These are phyloP conservation scores for Hypoxylon fuscum DNA, from an alignment of 495 filamentous ascomycete genomes.

Conservation along the genomic window DNA sequence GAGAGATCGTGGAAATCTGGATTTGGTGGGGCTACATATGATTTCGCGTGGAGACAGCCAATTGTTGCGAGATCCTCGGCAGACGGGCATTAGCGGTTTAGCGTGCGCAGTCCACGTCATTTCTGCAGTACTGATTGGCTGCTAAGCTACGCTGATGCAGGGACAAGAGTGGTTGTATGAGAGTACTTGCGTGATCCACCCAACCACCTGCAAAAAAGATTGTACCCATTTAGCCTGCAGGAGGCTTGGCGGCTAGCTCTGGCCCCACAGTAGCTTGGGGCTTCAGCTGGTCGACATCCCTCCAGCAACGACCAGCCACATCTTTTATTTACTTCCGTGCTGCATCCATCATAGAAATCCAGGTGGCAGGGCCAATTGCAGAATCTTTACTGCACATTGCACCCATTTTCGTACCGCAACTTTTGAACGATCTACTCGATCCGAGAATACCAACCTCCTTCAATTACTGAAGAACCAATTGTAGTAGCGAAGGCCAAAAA, in stretches of 20 bases:
- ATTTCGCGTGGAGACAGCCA: constrained; percentile 10
- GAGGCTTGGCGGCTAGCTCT: constrained; percentile 27
- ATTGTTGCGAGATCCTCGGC: constrained; percentile 15
- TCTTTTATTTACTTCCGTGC: constrained; percentile 47
- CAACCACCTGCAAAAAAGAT: constrained; percentile 20
- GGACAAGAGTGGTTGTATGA: constrained; percentile 6
- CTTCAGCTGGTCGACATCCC: constrained; percentile 29
- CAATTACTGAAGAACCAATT: constrained; percentile 18
- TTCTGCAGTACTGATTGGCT: constrained; percentile 20
- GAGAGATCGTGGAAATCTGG: too few relatives aligned
- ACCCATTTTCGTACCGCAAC: constrained; percentile 16
- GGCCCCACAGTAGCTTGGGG: constrained; percentile 17
- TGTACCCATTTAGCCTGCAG: constrained; percentile 22
- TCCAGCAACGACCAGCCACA: constrained; percentile 48
- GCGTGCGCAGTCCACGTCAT: constrained; percentile 34
- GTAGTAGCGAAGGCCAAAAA: constrained; percentile 38
- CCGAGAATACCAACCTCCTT: constrained; percentile 32
- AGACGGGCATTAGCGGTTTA: constrained; percentile 13
- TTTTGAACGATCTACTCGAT: constrained; percentile 21
- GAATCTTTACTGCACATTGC: constrained; percentile 24
- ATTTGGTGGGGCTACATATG: too few relatives aligned
- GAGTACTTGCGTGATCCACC: constrained; percentile 10
- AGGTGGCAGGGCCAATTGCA: constrained; percentile 40
- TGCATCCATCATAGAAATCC: constrained; percentile 34
- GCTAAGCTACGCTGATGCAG: constrained; percentile 15